Evolutionary conservation across 2,329 filamentous ascomycete genomes (phyloP), one percentile per base, ranked within the genome.

Genomic region (Ascochyta koolunga): DNA sequence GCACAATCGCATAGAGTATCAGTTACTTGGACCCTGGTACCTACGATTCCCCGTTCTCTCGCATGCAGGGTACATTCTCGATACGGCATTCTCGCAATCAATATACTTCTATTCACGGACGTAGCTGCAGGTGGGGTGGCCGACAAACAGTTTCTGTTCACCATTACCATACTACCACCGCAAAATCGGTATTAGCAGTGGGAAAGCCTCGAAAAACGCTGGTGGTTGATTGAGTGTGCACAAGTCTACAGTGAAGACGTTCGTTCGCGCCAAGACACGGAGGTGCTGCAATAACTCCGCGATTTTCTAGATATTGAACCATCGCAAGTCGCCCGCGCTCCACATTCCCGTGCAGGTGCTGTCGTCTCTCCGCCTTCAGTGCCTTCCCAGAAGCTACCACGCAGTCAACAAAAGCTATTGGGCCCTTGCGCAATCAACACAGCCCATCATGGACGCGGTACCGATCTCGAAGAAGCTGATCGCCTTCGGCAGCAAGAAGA

Each of bases 401-500:
- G 16, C 16, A 27, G 18, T 22, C 15, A 7, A 45, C 2, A 2
- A 18, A 15, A 7, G 32, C 29, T 25, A 48, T 31, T 24, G 37
- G 11, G 31, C 4, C 16, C 36, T 27, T 10, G 47, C 32, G 38
- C 40, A 49, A 27, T 36, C 41, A 15, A 25, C 15, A 37, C 2
- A 40, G 35, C 37, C 38, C 54, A 54, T 47, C 47, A 71, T 72
- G 67, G 65, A 70, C 54, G 57, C 64, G n/a, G 56, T 69, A 53
- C 62, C 64, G 21, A 68, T 71, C 50, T 61, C 65, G 40, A 68
- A 71, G 54, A 72, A 72, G 61, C 54, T 73, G 38, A 65, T 73
- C 48, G 65, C 66, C 15, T 71, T 74, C 54, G 75, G 75, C 59
- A 76, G 65, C 70, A 79, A 80, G 60, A 75, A 78, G 64, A 70